A percentile compares a stretch with the other conserved stretches of the same genome.
phyloP scores from a whole-genome alignment of 2,329 filamentous ascomycete species.

The Venturia effusa region DNA sequence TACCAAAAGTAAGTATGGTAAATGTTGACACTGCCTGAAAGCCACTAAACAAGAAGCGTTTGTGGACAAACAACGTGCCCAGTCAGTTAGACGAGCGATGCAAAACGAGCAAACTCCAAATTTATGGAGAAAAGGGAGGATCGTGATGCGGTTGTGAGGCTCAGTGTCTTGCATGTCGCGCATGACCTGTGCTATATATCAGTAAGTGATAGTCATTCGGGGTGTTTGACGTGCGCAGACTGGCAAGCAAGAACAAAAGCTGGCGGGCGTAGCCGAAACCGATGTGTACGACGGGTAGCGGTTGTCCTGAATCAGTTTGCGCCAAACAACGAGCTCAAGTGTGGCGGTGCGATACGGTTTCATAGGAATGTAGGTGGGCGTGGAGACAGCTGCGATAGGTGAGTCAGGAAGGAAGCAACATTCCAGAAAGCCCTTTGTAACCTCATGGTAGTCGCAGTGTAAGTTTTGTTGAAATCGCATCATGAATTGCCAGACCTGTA shows the following conservation, averaged over 20 bases:
- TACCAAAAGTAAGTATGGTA: not conserved
- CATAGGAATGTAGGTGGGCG: not conserved
- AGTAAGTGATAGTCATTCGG: not conserved
- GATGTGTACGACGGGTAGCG: not conserved
- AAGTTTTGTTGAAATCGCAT: not conserved
- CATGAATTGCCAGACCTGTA: not conserved
- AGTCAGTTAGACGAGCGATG: not conserved
- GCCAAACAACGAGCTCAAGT: not conserved
- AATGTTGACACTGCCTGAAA: too few relatives aligned
- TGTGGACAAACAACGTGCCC: not conserved
- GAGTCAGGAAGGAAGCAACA: not conserved
- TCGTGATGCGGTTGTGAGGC: not conserved
- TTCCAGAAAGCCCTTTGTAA: not conserved
- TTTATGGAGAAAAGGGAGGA: not conserved
- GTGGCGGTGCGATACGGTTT: not conserved
- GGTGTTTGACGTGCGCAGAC: conserved; percentile 1
- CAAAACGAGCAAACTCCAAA: not conserved
- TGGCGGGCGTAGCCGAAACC: not conserved
- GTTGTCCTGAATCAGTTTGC: not conserved
- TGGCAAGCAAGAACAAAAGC: not conserved
- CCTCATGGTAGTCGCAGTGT: not conserved
- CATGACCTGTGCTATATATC: conserved; percentile 2
- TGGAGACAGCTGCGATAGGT: not conserved
- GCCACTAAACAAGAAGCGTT: not conserved
- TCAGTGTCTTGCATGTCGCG: not conserved